phyloP scores from a whole-genome alignment of 768 basidiomycete species.

The Kwoniella pini region DNA sequence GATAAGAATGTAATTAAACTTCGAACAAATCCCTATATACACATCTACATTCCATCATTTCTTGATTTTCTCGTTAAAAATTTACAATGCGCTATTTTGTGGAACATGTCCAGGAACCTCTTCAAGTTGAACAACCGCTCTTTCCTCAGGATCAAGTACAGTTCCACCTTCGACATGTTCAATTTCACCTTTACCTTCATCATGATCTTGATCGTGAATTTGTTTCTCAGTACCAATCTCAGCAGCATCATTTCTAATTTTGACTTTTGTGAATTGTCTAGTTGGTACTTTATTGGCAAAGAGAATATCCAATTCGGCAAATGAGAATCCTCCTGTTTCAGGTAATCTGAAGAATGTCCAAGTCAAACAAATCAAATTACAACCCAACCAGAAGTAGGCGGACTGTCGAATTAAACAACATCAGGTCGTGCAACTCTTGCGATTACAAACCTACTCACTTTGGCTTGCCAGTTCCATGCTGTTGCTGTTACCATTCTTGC shows the following conservation, averaged over 20 bases:
- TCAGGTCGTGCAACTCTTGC: too few relatives aligned
- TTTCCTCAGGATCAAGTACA: not conserved
- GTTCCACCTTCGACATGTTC: slow-evolving; percentile 11
- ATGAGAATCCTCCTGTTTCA: slow-evolving; percentile 27
- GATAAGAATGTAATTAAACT: too few relatives aligned
- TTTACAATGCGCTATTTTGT: too few relatives aligned
- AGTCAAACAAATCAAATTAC: slow-evolving; percentile 25
- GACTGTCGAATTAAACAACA: not conserved
- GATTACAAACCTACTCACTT: slow-evolving; percentile 10
- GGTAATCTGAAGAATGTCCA: slow-evolving; percentile 39
- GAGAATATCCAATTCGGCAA: slow-evolving; percentile 44
- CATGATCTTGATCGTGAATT: slow-evolving; percentile 1
- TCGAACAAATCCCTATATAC: too few relatives aligned
- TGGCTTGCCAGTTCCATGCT: slow-evolving; percentile 38
- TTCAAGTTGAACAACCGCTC: slow-evolving; percentile 6
- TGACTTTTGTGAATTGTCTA: slow-evolving; percentile 33
- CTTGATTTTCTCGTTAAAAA: too few relatives aligned
- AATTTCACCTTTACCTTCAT: not conserved
- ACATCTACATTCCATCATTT: too few relatives aligned
- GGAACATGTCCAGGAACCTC: slow-evolving; percentile 8
- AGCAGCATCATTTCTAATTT: not conserved
- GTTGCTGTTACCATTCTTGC: slow-evolving; percentile 24
- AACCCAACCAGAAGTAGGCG: slow-evolving; percentile 34
- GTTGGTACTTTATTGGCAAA: slow-evolving; percentile 40
- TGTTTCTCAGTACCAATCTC: slow-evolving; percentile 7